Base-by-base conservation (phyloP, 176 grass and related monocot genomes). In the Urochloa ruziziensis region DNA sequence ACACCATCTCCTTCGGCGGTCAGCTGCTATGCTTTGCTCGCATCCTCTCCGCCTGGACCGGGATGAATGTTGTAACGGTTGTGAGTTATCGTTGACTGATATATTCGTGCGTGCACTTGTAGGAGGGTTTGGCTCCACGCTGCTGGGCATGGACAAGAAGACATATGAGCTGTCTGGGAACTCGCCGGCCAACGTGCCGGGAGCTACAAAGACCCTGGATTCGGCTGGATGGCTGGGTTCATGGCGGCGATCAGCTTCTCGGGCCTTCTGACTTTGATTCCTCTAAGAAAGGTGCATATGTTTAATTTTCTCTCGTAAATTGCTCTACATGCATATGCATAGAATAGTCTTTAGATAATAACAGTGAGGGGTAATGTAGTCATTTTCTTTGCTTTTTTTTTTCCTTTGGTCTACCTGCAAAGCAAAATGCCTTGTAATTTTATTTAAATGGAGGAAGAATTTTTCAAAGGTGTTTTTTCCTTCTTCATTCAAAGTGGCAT, bases 91-190 rank as follows among this genome's bases (percentile, higher is more conserved):
- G 7, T 2, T 9, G 19, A 32, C n/a, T 88, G 42, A 34, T 1
- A 2, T 40, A 10, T 40, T 40, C 7, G 19, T 25, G 54, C 40
- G 44, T 17, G 46, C 29, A 8, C 18, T 17, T 67, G 63, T 77
- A 97, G 95, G 90, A 84, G 95, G 95, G 37, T 98, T 98, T 75
- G 95, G 95, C 8, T 98, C 95, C 12, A 93, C 94, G 49, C 36
- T 98, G 51, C 49, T 93, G 81, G 95, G 73, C 37, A 59, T 98
- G 68, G 91, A 98, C 90, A 98, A 91, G 88, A 94, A 79, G 75
- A 98, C 95, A 7, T 91, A 98, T 29, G 95, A 98, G 75, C 84
- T 86, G 70, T 86, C 88, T 39, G 92, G 95, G 58, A 68, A 90
- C 32, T 86, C 92, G 53, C 72, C 64, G 18, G 95, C 86, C 14